Base-by-base conservation (phyloP, 2,329 filamentous ascomycete genomes). In the Teratosphaeria viscida region DNA sequence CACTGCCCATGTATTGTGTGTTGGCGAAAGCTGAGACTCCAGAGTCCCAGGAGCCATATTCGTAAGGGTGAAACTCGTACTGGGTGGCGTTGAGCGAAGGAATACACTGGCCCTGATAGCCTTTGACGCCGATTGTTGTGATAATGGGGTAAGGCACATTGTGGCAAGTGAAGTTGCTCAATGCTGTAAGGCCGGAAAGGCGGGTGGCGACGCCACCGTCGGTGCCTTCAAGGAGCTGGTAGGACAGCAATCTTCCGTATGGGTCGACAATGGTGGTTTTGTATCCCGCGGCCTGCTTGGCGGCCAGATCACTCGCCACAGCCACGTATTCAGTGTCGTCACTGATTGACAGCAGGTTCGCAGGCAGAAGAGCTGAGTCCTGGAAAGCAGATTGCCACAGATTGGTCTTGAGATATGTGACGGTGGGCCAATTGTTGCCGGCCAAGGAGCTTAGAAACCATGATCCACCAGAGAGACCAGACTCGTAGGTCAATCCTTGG, bases 41-140 rank as follows among this genome's bases (percentile, higher is more conserved):
- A 0, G 75, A 74, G 68, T 88, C 85, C 74, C 81, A 87, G 19
- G 79, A 81, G 62, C 86, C 86, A 62, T 87, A 82, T 70, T 88
- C 85, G 72, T 79, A 87, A 1, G 86, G 84, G 61, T 77, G 80
- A 71, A 88, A 83, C 66, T 88, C 86, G 66, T 81, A 88, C 27
- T 84, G 78, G 55, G 84, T 84, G 14, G 82, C 80, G 71, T 86
- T 85, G 23, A 62, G 35, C 1, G 60, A 64, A 3, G 73, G 74
- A 1, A 56, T 29, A 64, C 77, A 79, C 60, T 75, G 67, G 27
- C 72, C 74, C 5, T 69, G 61, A 19, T 32, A 35, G 54, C 63
- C 69, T 37, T 67, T 71, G 55, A 73, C 72, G 19, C 73, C 73
- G 8, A 75, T 64, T 4, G 75, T 67, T 1, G 76, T 78, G 47